Evolutionary conservation across 2,329 filamentous ascomycete species (phyloP).

Genomic region (Ilyonectria robusta): DNA sequence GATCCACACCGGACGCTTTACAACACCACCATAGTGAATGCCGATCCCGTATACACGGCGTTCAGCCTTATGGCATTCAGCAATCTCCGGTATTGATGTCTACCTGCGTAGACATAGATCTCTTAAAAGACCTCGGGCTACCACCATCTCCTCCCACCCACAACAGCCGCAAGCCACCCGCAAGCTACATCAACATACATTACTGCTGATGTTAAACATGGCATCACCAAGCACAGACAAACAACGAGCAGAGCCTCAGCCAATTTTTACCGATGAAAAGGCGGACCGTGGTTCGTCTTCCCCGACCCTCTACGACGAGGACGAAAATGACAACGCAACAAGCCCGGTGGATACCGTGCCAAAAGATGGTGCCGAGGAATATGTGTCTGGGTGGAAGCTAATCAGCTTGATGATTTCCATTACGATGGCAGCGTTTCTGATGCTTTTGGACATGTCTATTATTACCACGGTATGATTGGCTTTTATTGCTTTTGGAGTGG

Average conservation of each 20-base stretch:
- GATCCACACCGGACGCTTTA: neutral
- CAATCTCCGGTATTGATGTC: slow-evolving; percentile 21
- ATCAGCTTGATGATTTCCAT: slow-evolving; percentile 54
- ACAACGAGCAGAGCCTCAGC: neutral
- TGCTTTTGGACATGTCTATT: slow-evolving; percentile 67
- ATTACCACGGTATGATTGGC: slow-evolving; percentile 62
- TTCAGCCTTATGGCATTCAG: slow-evolving; percentile 24
- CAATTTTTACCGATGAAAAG: slow-evolving; percentile 17
- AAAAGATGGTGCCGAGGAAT: slow-evolving; percentile 34
- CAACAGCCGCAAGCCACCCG: neutral
- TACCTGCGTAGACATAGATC: slow-evolving; percentile 15
- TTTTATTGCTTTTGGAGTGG: neutral
- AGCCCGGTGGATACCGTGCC: slow-evolving; percentile 22
- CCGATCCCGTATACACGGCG: slow-evolving; percentile 21
- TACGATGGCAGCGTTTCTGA: slow-evolving; percentile 61
- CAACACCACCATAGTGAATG: neutral
- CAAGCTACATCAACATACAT: neutral
- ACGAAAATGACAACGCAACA: slow-evolving; percentile 18
- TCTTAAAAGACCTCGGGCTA: slow-evolving; percentile 24
- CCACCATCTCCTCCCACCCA: slow-evolving; percentile 19
- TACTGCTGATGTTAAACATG: slow-evolving; percentile 1
- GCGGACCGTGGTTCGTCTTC: slow-evolving; percentile 23
- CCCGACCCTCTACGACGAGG: slow-evolving; percentile 39
- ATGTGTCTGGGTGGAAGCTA: slow-evolving; percentile 50
- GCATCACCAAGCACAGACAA: slow-evolving; percentile 16